Evolutionary conservation across 129 eudicot genomes (phyloP).

Genomic region (Glebionis coronaria): DNA sequence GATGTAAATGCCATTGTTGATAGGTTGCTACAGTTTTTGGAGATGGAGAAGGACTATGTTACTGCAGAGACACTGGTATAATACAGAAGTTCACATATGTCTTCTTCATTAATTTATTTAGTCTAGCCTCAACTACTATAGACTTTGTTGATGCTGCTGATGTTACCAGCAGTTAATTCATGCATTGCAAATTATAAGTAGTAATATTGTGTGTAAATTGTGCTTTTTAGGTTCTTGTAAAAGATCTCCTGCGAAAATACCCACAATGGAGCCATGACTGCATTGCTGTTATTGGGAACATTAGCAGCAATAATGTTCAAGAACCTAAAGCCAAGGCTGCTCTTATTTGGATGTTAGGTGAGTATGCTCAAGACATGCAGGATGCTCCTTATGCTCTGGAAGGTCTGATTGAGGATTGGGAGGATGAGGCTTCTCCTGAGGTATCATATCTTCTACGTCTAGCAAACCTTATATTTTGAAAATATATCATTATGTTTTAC

Average conservation of each 20-base stretch:
- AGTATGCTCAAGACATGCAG: slow-evolving; percentile 95
- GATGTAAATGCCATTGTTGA: slow-evolving; percentile 99
- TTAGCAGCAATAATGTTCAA: slow-evolving; percentile 90
- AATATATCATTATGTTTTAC: not conserved
- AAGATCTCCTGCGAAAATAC: slow-evolving; percentile 93
- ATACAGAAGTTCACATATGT: not conserved
- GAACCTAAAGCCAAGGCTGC: slow-evolving; percentile 99
- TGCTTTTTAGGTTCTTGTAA: slow-evolving; percentile 74
- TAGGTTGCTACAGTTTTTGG: slow-evolving; percentile 94
- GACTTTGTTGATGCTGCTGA: too few species aligned
- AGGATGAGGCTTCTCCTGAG: slow-evolving; percentile 91
- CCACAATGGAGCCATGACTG: slow-evolving; percentile 99
- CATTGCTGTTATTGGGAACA: slow-evolving; percentile 97
- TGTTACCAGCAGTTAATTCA: not conserved
- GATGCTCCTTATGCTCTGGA: slow-evolving; percentile 95
- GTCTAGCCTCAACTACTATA: too few species aligned
- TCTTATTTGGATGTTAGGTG: slow-evolving; percentile 98
- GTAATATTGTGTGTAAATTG: not conserved
- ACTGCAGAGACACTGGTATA: slow-evolving; percentile 88
- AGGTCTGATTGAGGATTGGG: slow-evolving; percentile 84
- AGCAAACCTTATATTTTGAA: not conserved
- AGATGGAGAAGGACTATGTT: slow-evolving; percentile 98
- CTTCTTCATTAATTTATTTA: not conserved
- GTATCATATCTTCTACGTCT: slow-evolving; percentile 32
- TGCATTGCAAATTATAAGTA: slow-evolving; percentile 7